phyloP scores from a whole-genome alignment of 495 filamentous ascomycete genomes.

The Podospora australis region DNA sequence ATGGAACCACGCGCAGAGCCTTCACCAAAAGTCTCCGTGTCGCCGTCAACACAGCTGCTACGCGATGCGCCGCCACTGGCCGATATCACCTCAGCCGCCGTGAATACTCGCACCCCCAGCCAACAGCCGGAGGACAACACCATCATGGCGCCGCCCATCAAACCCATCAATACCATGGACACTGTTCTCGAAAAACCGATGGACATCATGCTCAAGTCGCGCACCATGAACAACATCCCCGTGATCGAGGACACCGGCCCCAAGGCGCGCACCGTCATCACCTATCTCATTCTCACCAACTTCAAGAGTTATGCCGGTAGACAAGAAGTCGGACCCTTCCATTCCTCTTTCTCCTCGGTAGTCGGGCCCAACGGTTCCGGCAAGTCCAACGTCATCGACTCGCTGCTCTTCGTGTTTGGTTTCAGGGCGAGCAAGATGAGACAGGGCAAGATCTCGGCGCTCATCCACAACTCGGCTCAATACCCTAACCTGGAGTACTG shows the following conservation, averaged over 20 bases:
- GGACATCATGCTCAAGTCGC: constrained; percentile 89
- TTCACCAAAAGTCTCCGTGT: constrained; percentile 35
- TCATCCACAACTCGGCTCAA: constrained; percentile 92
- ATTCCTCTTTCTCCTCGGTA: constrained; percentile 96
- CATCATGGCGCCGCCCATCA: constrained; percentile 38
- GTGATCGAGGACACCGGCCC: constrained; percentile 64
- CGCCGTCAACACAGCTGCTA: constrained; percentile 37
- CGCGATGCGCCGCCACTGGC: constrained; percentile 62
- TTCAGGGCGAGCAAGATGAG: constrained; percentile 99
- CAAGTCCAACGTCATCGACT: constrained; percentile 98
- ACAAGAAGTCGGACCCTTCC: constrained; percentile 94
- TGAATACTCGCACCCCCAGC: constrained; percentile 42
- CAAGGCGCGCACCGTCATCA: constrained; percentile 83
- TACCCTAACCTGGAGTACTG: constrained; percentile 80
- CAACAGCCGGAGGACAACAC: constrained; percentile 29
- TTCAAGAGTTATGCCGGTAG: constrained; percentile 98
- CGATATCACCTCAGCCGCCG: constrained; percentile 67
- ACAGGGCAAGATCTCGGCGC: constrained; percentile 94
- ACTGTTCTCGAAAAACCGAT: constrained; percentile 80
- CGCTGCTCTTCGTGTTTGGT: constrained; percentile 93
- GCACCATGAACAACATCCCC: constrained; percentile 59
- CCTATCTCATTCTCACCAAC: constrained; percentile 80
- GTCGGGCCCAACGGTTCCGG: constrained; percentile 97
- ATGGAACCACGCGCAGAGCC: constrained; percentile 29
- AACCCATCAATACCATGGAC: constrained; percentile 65